A percentile compares a stretch with the other conserved stretches of the same genome.
Evolutionary conservation across 805 yeast species (phyloP).

Genomic region (Cyberlindnera nakhonratchasimensis): DNA sequence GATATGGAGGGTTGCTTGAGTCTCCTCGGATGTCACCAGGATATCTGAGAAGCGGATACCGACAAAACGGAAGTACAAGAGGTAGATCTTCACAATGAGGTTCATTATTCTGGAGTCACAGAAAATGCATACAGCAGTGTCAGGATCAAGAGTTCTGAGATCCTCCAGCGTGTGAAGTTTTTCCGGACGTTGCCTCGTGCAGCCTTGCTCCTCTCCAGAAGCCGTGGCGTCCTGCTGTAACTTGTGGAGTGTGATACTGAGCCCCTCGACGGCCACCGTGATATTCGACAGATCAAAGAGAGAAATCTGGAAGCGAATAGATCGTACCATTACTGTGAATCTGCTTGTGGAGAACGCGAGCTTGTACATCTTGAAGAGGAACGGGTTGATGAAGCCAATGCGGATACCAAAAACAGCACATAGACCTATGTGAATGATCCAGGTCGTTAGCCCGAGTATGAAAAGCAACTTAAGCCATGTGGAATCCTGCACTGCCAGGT

Average conservation of each 20-base stretch:
- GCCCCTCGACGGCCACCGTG: conserved; percentile 20
- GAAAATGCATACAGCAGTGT: conserved; percentile 18
- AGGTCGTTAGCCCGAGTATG: not conserved
- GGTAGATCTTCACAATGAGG: conserved; percentile 13
- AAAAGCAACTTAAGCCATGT: conserved; percentile 6
- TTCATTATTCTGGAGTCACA: conserved; percentile 9
- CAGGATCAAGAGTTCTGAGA: conserved; percentile 12
- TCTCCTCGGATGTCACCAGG: conserved; percentile 13
- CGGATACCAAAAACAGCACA: conserved; percentile 26
- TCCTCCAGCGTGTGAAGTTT: conserved; percentile 8
- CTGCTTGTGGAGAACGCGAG: conserved; percentile 14
- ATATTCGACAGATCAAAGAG: conserved; percentile 17
- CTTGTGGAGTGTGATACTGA: conserved; percentile 13
- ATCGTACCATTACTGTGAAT: conserved; percentile 13
- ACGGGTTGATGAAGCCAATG: conserved; percentile 30
- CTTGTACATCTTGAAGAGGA: conserved; percentile 22
- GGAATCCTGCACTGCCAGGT: not conserved
- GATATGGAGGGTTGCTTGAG: conserved; percentile 10
- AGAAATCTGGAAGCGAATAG: conserved; percentile 17
- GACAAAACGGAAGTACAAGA: conserved; percentile 26
- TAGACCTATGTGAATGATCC: conserved; percentile 8
- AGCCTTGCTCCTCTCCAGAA: not conserved
- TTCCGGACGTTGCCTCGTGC: not conserved
- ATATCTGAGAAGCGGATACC: conserved; percentile 20
- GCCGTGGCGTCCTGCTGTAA: not conserved